Evolutionary conservation across 495 filamentous ascomycete species (phyloP), one percentile per base, ranked within the genome.

Genomic region (Talaromyces stipitatus): DNA sequence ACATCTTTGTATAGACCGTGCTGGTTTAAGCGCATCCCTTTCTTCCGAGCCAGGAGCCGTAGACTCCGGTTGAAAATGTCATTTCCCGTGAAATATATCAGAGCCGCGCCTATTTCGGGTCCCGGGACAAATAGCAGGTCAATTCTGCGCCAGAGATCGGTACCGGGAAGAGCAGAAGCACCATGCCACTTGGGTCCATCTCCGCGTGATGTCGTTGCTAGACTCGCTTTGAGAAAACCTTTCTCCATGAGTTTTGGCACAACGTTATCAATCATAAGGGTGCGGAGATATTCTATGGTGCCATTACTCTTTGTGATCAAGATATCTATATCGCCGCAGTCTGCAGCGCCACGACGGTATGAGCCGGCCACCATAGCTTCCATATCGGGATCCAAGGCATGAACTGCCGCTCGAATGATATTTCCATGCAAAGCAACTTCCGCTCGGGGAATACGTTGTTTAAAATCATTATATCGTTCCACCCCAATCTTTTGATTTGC

Each of bases 31-130:
- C 87, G 73, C 86, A 95, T 92, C 0, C 85, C 84, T 66, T 90
- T 94, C 75, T 83, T 92, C 28, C 84, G 85, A 23, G 91, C 90
- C 48, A 97, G 73, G 10, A 97, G 69, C 60, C 94, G 71, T 70
- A 97, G 81, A 56, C 89, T 94, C 27, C 92, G 78, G 63, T 98
- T 98, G 74, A 98, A 98, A 50, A 97, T 91, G 64, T 96, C 92
- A 62, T 96, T 95, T 1, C 94, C 94, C 0, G 94, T 97, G 62
- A 97, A 98, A 64, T 98, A 98, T 52, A 98, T 81, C 64, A 97
- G 66, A 1, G 94, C 92, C 1, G 94, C 94, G 2, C 94, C 94
- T 38, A 92, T 75, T 70, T 96, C 85, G 0, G 79, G 76, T 59
- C 85, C 82, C 0, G 91, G 91, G 11, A 96, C 94, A 14, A 96